These are phyloP conservation scores for Phialocephala sp. DNA, from an alignment of 2,329 filamentous ascomycete species.

Conservation along the genomic window DNA sequence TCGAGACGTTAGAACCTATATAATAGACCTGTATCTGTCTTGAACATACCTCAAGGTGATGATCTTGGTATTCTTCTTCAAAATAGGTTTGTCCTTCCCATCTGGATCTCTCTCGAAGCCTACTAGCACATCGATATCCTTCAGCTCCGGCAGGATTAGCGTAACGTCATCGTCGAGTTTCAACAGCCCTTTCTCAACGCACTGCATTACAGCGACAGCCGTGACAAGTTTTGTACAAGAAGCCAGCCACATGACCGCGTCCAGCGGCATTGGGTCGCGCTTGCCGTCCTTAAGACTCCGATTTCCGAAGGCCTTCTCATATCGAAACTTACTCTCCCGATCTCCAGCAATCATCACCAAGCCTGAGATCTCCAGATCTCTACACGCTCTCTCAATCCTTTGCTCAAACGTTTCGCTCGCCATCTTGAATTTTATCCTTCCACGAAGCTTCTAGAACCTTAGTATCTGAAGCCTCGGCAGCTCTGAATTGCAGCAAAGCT, in stretches of 20 bases:
- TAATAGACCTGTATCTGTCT: background rate
- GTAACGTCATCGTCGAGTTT: slow-evolving; percentile 52
- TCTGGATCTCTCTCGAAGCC: slow-evolving; percentile 34
- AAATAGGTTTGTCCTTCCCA: slow-evolving; percentile 30
- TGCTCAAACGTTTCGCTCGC: slow-evolving; percentile 28
- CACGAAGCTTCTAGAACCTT: too few relatives aligned
- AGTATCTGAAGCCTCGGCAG: too few relatives aligned
- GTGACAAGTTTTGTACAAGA: slow-evolving; percentile 63
- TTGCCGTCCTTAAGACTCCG: slow-evolving; percentile 57
- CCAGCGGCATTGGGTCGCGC: slow-evolving; percentile 59
- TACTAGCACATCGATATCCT: slow-evolving; percentile 37
- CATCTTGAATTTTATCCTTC: background rate
- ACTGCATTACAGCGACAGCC: slow-evolving; percentile 59
- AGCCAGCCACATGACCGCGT: slow-evolving; percentile 65
- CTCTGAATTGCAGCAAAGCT: too few relatives aligned
- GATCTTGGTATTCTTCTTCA: slow-evolving; percentile 31
- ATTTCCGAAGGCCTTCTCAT: slow-evolving; percentile 45
- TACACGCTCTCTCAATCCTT: slow-evolving; percentile 29
- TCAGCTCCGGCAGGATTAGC: slow-evolving; percentile 36
- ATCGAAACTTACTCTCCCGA: slow-evolving; percentile 42
- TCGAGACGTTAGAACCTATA: background rate
- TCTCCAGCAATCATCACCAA: slow-evolving; percentile 30
- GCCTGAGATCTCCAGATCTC: slow-evolving; percentile 32
- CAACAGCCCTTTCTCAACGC: slow-evolving; percentile 57
- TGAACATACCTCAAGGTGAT: slow-evolving; percentile 40